These are phyloP conservation scores for Malassezia furfur DNA, from an alignment of 1,284 basidiomycete species.

Conservation along the genomic window DNA sequence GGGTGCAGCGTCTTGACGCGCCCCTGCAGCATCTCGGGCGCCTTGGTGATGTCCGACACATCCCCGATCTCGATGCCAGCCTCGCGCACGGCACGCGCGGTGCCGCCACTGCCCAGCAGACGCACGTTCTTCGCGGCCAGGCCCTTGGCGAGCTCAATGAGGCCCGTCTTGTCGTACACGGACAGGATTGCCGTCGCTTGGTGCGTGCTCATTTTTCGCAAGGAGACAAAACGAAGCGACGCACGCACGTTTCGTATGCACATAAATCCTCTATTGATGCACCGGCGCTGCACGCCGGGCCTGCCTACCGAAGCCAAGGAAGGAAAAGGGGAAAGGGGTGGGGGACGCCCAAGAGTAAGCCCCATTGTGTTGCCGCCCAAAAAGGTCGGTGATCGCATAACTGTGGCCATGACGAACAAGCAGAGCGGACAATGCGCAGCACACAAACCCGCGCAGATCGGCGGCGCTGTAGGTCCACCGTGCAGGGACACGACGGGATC, in stretches of 20 bases:
- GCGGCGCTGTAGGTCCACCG: too few species aligned
- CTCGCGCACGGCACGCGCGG: constrained; percentile 92
- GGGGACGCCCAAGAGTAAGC: constrained; percentile 22
- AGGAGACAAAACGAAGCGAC: too few species aligned
- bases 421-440: not conserved
- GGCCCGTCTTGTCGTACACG: constrained; percentile 90
- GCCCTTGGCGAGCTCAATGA: constrained; percentile 78
- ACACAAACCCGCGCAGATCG: not conserved
- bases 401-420: constrained; percentile 17
- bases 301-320: too few species aligned
- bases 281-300: too few species aligned
- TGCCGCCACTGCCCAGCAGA: constrained; percentile 88
- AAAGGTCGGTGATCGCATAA: constrained; percentile 18
- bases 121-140: constrained; percentile 72
- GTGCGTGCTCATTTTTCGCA: constrained; percentile 1
- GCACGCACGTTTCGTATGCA: not conserved
- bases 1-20: constrained; percentile 99
- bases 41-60: constrained; percentile 94
- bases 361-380: constrained; percentile 19
- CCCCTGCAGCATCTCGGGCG: constrained; percentile 98
- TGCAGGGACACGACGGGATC: too few species aligned
- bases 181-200: constrained; percentile 65
- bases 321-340: not conserved
- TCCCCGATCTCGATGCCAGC: constrained; percentile 86
- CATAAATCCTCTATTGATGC: not conserved